Evolutionary conservation across 1,284 basidiomycete genomes (phyloP).

Genomic region (Ustilago trichophora): DNA sequence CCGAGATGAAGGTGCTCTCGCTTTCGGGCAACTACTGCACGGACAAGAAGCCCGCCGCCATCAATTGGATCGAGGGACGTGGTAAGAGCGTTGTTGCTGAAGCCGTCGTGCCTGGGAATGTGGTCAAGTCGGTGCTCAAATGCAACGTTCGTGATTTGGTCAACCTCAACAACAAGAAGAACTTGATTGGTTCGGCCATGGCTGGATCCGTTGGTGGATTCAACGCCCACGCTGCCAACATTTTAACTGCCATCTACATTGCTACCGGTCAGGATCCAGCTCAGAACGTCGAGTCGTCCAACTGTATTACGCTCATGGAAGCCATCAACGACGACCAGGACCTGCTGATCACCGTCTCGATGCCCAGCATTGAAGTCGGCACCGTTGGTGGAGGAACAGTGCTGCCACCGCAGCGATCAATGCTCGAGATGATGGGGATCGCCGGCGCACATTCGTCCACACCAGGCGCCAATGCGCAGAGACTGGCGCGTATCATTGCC

Average conservation of each 20-base stretch:
- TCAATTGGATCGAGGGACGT: conserved; percentile 99
- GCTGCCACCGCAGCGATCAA: conserved; percentile 59
- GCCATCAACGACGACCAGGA: conserved; percentile 89
- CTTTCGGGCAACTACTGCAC: conserved; percentile 99
- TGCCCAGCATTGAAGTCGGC: conserved; percentile 67
- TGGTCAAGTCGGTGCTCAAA: conserved; percentile 91
- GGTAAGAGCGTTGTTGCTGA: conserved; percentile 98
- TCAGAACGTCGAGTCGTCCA: conserved; percentile 97
- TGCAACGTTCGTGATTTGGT: conserved; percentile 90
- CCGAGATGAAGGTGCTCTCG: conserved; percentile 91
- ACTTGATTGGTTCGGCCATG: conserved; percentile 96
- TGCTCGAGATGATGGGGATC: conserved; percentile 65
- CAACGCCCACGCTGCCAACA: conserved; percentile 98
- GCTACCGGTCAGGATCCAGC: conserved; percentile 99
- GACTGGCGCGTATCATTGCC: conserved; percentile 64
- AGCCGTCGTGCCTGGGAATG: conserved; percentile 85
- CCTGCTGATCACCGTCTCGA: conserved; percentile 72
- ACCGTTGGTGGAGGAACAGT: conserved; percentile 93
- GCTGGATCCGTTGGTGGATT: conserved; percentile 96
- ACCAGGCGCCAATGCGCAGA: conserved; percentile 65
- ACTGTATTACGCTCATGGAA: conserved; percentile 99
- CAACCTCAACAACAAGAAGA: conserved; percentile 97
- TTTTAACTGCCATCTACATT: conserved; percentile 90
- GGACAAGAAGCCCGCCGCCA: conserved; percentile 99
- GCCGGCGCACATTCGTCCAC: conserved; percentile 58